Base-by-base conservation (phyloP, 1,139 yeast genomes). In the Pichia sp. region DNA sequence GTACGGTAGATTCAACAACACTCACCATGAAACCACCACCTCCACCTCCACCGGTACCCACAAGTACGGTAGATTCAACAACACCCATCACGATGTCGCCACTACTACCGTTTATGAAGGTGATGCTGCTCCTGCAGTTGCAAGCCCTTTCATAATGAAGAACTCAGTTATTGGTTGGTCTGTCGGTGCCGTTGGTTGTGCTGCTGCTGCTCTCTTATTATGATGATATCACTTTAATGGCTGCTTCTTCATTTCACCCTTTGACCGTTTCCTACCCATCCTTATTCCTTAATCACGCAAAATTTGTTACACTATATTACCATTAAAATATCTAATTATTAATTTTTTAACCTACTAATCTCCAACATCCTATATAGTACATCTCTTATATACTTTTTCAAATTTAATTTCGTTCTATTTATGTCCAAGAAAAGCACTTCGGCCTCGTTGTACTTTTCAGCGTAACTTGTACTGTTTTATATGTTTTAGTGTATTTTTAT, bases 1-100 rank as follows among this genome's bases (percentile, higher is more conserved):
- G 16, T 51, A 36, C n/a, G 61, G 61, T 53, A 59, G 51, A 53
- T 59, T 57, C 63, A 75, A 80, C 74, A 76, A 79, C 69, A 78
- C 83, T 57, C 67, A 69, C 57, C 63, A 66, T 31, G 65, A 74
- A 20, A 57, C 69, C 34, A 65, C 71, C 38, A 59, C 76, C 29
- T 64, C 72, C 12, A 50, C 60, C 7, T 57, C 67, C 5, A 64
- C 77, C 51, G 78, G 75, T 55, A 76, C 80, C 53, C 79, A 75
- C 67, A 73, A 66, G 58, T 66, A 64, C 55, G 83, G 83, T 59
- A 76, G 73, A 67, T 79, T 77, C 64, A 73, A 78, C 73, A 75
- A 78, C 64, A 77, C 83, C 60, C 66, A 66, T 61, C 58, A 56
- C 40, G 58, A 58, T 42, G 48, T 45, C 20, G 52, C 60, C 27